Conservation (phyloP, 306 rosid species). For the Corylus avellana region DNA sequence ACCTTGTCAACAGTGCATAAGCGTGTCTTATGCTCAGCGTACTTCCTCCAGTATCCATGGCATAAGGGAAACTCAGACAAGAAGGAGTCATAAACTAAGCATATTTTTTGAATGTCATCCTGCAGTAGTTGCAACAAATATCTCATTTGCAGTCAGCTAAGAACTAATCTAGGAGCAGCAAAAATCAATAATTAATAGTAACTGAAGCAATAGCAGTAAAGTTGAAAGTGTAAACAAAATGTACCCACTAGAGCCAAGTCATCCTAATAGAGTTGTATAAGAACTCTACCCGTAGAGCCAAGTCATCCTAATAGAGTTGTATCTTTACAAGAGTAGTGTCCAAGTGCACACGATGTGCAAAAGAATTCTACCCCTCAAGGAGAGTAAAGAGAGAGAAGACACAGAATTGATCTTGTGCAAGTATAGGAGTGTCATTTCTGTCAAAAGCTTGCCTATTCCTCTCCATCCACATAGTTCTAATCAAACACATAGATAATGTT, state of each 20-base stretch:
- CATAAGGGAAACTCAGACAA: conserved; percentile 75
- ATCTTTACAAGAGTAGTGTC: not conserved
- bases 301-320: not conserved
- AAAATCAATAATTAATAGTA: not conserved
- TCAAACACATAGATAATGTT: not conserved
- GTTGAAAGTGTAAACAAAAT: conserved; percentile 19
- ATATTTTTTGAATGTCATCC: conserved; percentile 62
- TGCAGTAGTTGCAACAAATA: conserved; percentile 41
- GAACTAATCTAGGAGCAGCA: conserved; percentile 24
- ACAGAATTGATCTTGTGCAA: too few species aligned
- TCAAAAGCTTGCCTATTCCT: not conserved
- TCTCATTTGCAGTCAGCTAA: conserved; percentile 17
- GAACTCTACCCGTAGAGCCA: not conserved
- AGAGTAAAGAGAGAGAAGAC: not conserved
- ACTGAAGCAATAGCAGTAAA: not conserved
- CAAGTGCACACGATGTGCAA: not conserved
- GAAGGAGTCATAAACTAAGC: conserved; percentile 60
- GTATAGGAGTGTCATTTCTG: not conserved
- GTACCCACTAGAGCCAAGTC: not conserved
- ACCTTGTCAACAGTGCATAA: conserved; percentile 62
- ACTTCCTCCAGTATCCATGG: conserved; percentile 87
- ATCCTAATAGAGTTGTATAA: not conserved
- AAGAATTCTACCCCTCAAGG: not conserved
- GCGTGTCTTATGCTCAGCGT: conserved; percentile 57
- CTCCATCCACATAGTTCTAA: not conserved